Base-by-base conservation (phyloP, 2,329 filamentous ascomycete genomes). In the Aspergillus tamarii region DNA sequence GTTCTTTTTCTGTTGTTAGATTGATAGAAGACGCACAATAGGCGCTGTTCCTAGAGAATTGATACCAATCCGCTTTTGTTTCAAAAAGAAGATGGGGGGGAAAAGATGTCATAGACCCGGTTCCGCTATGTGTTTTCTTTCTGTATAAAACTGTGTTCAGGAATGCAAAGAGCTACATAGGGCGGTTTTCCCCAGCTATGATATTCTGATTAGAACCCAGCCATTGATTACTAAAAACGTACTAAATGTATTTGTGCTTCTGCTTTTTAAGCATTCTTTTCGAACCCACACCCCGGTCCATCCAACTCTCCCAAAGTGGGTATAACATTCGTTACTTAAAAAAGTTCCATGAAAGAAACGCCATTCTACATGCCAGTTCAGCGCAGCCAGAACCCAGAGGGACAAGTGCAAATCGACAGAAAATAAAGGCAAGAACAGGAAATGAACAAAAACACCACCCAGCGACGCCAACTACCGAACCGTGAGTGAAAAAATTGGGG, bases 21-120 rank as follows among this genome's bases (percentile, higher is more conserved):
- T 64, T 64, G 67, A 70, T 68, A 71, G 68, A 71, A 66, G 65
- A 66, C 46, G 61, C 57, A 61, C 58, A 63, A 57, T 56, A 62
- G 64, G 57, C 46, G 39, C 41, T 54, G 21, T 54, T 54, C 36
- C 36, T 69, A 70, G 68, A 70, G 64, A 70, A 69, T 66, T 68
- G 66, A 68, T 68, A 71, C 66, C 66, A 64, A 65, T 63, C 28
- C 61, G 43, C 58, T 41, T 21, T 57, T 62, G 45, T 56, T 63
- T 50, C 57, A 41, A 19, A 19, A 41, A 10, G 3, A 41, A 41
- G 6, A 36, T 4, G 16, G 12, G 3, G 14, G 4, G 14, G 34
- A n/a, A 9, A n/a, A 9, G 16, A 6, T 41, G 14, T 36, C 2
- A 41, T 41, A 10, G 39, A n/a, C 14, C 16, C 16, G 39, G 8